A percentile compares a stretch with the other conserved stretches of the same genome.
phyloP scores from a whole-genome alignment of 805 yeast genomes.

The Zygosaccharomyces bailii region DNA sequence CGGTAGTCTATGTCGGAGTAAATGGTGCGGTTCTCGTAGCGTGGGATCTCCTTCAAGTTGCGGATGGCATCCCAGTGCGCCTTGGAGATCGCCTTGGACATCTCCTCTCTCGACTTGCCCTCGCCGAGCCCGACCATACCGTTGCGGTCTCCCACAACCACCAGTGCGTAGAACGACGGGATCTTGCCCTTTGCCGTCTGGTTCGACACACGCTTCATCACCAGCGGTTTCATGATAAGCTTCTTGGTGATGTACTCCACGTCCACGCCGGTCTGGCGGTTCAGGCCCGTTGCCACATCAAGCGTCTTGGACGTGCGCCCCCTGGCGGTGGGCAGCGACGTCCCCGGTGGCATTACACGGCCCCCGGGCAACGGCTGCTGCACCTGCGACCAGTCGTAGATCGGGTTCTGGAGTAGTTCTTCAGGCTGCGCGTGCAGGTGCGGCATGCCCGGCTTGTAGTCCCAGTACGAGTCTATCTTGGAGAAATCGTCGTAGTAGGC shows the following conservation, averaged over 20 bases:
- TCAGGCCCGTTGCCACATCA: slow-evolving; percentile 49
- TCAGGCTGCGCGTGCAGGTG: slow-evolving; percentile 23
- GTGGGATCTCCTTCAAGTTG: slow-evolving; percentile 73
- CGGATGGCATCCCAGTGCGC: slow-evolving; percentile 95
- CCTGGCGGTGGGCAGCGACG: slow-evolving; percentile 19
- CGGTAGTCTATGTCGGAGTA: slow-evolving; percentile 78
- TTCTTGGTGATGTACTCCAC: slow-evolving; percentile 53
- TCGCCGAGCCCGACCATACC: slow-evolving; percentile 96
- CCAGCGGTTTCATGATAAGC: slow-evolving; percentile 61
- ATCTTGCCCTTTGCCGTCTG: slow-evolving; percentile 93
- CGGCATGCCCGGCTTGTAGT: slow-evolving; percentile 40
- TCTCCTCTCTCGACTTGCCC: slow-evolving; percentile 81
- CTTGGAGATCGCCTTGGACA: slow-evolving; percentile 69
- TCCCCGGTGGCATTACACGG: slow-evolving; percentile 23
- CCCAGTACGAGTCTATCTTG: slow-evolving; percentile 72
- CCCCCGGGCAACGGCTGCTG: slow-evolving; percentile 29
- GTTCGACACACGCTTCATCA: slow-evolving; percentile 78
- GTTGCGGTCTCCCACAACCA: slow-evolving; percentile 86
- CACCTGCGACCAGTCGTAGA: slow-evolving; percentile 24
- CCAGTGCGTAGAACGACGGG: slow-evolving; percentile 73
- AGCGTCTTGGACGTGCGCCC: slow-evolving; percentile 23
- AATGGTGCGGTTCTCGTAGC: slow-evolving; percentile 89
- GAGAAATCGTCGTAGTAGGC: slow-evolving; percentile 68
- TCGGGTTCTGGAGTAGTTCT: slow-evolving; percentile 16
- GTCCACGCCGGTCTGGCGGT: slow-evolving; percentile 64